These are phyloP conservation scores for Eucalyptus rudis DNA, from an alignment of 345 rosid species.

Conservation along the genomic window DNA sequence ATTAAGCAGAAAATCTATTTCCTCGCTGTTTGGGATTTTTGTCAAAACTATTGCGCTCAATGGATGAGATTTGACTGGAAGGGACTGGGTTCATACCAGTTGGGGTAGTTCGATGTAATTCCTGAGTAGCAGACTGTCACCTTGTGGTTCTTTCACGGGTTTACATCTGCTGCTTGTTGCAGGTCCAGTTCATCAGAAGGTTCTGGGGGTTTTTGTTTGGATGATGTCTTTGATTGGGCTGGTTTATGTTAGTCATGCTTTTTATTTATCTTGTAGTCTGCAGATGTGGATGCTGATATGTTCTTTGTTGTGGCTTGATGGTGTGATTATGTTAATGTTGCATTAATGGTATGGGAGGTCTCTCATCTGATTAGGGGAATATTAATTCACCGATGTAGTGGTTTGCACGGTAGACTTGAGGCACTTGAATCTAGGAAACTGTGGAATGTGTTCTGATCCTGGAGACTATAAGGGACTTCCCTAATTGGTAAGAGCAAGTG, in stretches of 20 bases:
- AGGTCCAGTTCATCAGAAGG: neutral
- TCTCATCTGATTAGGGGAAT: neutral
- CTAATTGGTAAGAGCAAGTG: neutral
- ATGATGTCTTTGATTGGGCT: neutral
- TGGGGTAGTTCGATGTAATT: neutral
- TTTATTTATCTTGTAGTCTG: neutral
- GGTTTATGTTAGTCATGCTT: neutral
- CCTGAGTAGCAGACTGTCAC: neutral
- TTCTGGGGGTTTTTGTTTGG: neutral
- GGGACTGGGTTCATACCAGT: neutral
- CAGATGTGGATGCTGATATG: neutral
- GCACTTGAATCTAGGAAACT: neutral
- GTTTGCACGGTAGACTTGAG: neutral
- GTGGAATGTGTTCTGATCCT: neutral
- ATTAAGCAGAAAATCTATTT: neutral
- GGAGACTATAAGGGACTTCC: neutral
- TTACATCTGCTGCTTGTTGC: neutral
- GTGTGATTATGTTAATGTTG: neutral
- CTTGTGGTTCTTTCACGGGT: neutral
- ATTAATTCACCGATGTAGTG: neutral
- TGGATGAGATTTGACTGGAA: neutral
- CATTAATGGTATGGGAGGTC: neutral
- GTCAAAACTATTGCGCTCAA: neutral
- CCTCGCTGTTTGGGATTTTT: neutral
- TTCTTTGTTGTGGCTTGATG: neutral